These are phyloP conservation scores for Scutellaria minor DNA, from an alignment of 257 asterid genomes.

Conservation along the genomic window DNA sequence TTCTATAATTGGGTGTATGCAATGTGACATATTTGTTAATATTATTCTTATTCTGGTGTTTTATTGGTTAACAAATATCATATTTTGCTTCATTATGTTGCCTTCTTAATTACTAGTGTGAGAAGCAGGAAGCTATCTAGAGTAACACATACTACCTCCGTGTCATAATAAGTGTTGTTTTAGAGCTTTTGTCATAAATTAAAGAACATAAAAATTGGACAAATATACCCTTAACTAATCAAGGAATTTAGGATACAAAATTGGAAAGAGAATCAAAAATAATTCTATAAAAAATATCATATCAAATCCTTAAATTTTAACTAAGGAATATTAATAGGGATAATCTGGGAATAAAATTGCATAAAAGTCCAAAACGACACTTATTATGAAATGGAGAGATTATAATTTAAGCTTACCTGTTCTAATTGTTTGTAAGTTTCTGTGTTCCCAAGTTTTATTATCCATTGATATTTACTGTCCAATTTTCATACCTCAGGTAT, in stretches of 20 bases:
- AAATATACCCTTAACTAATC: no score
- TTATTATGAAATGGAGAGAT: no score
- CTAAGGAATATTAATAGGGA: no score
- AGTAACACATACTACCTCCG: background rate
- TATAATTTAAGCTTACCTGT: slow-evolving; percentile 3
- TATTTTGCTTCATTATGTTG: background rate
- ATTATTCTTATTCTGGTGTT: slow-evolving; percentile 8
- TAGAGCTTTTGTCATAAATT: no score
- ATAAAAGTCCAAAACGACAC: no score
- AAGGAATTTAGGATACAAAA: no score
- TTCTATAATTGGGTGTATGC: background rate
- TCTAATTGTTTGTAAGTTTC: background rate
- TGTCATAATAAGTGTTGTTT: no score
- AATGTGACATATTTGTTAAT: slow-evolving; percentile 14
- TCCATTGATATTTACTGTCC: slow-evolving; percentile 14
- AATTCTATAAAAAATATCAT: no score
- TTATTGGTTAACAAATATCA: background rate
- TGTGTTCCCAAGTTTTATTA: background rate
- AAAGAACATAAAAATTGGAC: no score
- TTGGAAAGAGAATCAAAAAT: no score
- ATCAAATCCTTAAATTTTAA: no score
- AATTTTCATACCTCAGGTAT: slow-evolving; percentile 59
- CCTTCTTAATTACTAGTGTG: slow-evolving; percentile 4
- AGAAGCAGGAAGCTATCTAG: background rate
- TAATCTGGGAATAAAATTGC: no score